Base-by-base conservation (phyloP, 331 rosid species). In the Cydonia oblonga region DNA sequence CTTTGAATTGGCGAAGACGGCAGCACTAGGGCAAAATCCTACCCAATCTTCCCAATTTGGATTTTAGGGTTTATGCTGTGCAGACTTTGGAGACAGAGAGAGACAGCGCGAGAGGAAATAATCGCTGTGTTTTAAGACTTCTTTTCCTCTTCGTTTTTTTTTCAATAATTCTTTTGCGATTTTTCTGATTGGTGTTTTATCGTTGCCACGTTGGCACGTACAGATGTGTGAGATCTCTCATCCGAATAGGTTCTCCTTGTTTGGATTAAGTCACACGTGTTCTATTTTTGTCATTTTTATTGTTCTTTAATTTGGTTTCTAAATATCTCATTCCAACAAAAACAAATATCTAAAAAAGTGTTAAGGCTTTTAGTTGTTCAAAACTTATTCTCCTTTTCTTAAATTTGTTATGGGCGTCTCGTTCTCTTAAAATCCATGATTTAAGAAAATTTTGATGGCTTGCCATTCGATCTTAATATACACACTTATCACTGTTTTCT, bases 31-130 rank as follows among this genome's bases (percentile, higher is more conserved):
- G 58, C 29, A 11, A 10, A 12, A 25, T 4, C 4, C n/a, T 4
- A 22, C 59, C 68, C 65, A 32, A 24, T 22, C 56, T 58, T 57
- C 26, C 53, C 75, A 40, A 59, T 72, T 72, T 72, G 68, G 76
- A 61, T 60, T 72, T 60, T 72, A 72, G 76, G 76, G 76, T 72
- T 60, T 72, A 60, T 72, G 76, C 22, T 18, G 68, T 11, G 20
- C 23, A 6, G 57, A 56, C 65, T 3, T 40, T 40, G 4, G 44
- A 35, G 42, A 3, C 14, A 33, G 32, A 6, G 32, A 33, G 13
- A 9, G 1, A 10, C 14, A 40, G 46, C 14, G 46, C 14, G 46
- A 40, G 46, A 40, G 46, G 11, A 3, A 40, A 40, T 40, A 40
- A 40, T 40, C 46, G 46, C 46, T 40, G 46, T 11, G 46, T 40